Base-by-base conservation (phyloP, 305 asterid species). In the Fraxinus baroniana region DNA sequence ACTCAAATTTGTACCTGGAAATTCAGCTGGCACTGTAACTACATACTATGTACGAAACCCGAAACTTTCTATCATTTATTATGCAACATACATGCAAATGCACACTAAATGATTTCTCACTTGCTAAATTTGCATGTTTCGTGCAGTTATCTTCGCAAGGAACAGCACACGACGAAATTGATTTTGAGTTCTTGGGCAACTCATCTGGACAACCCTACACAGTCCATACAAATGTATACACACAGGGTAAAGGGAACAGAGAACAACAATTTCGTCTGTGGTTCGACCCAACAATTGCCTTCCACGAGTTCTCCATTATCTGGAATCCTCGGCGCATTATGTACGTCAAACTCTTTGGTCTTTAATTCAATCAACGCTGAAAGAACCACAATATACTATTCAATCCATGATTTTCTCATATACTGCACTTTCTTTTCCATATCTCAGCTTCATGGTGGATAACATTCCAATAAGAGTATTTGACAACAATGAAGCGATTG, bases 231-330 rank as follows among this genome's bases (percentile, higher is more conserved):
- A 90, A 92, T 4, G 89, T 90, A 0, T 92, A 86, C 15, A 77
- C 94, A 0, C 88, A 85, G 52, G 95, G 95, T 18, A 87, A 87
- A 88, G 94, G 95, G 1, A 81, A 87, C 17, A 90, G 85, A 49
- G 95, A 92, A 82, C 93, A 92, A 41, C 93, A 89, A 3, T 92
- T 92, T 60, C 86, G 28, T 0, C 92, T 89, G 20, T 91, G 93
- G 95, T 91, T 91, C 55, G 28, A 70, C 36, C n/a, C 24, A 3
- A 15, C 60, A 49, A 17, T 1, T 49, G 57, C 62, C 41, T 84
- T 81, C 78, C 83, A 81, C 57, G 28, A 60, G 5, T 73, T 62
- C 36, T 73, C 84, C 64, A 78, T 84, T 6, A 44, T 77, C n/a
- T 80, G 84, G 83, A 80, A 41, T 62, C 72, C 77, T 76, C 81